These are phyloP conservation scores for Fusarium sp. DNA, from an alignment of 2,329 filamentous ascomycete genomes.

Conservation along the genomic window DNA sequence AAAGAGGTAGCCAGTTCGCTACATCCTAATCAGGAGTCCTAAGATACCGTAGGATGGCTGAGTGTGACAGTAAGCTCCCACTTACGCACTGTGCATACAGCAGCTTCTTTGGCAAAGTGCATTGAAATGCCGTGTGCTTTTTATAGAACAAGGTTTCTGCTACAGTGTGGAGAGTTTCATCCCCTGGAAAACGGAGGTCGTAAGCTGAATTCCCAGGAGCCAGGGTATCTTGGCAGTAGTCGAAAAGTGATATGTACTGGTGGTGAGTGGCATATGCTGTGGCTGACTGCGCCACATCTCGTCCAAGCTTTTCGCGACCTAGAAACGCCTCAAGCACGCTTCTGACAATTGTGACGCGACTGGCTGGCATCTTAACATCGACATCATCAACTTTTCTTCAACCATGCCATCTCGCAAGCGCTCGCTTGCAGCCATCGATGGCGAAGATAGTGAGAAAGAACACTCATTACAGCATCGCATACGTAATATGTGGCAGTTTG, in stretches of 20 bases:
- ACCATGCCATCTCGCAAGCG: slow-evolving; percentile 45
- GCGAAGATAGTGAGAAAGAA: slow-evolving; percentile 23
- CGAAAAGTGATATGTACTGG: not conserved
- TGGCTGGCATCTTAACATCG: slow-evolving; percentile 16
- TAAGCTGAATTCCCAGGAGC: slow-evolving; percentile 9
- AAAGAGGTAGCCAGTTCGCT: slow-evolving; percentile 28
- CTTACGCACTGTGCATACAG: slow-evolving; percentile 31
- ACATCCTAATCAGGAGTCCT: slow-evolving; percentile 37
- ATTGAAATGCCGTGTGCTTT: slow-evolving; percentile 24
- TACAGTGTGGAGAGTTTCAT: slow-evolving; percentile 34
- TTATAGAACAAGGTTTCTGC: slow-evolving; percentile 34
- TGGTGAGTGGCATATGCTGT: slow-evolving; percentile 35
- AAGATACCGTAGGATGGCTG: slow-evolving; percentile 12
- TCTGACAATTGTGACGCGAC: slow-evolving; percentile 40
- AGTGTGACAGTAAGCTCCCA: slow-evolving; percentile 19
- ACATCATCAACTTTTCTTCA: slow-evolving; percentile 20
- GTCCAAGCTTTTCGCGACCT: slow-evolving; percentile 32
- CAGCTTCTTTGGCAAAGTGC: not conserved
- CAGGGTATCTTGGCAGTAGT: not conserved
- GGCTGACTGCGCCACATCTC: slow-evolving; percentile 40
- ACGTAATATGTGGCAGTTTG: slow-evolving; percentile 95
- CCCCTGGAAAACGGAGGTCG: slow-evolving; percentile 28
- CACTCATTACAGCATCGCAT: slow-evolving; percentile 65
- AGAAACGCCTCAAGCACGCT: slow-evolving; percentile 30
- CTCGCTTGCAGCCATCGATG: slow-evolving; percentile 31